Base-by-base conservation (phyloP, 257 asterid genomes). In the Fraxinus excelsior region DNA sequence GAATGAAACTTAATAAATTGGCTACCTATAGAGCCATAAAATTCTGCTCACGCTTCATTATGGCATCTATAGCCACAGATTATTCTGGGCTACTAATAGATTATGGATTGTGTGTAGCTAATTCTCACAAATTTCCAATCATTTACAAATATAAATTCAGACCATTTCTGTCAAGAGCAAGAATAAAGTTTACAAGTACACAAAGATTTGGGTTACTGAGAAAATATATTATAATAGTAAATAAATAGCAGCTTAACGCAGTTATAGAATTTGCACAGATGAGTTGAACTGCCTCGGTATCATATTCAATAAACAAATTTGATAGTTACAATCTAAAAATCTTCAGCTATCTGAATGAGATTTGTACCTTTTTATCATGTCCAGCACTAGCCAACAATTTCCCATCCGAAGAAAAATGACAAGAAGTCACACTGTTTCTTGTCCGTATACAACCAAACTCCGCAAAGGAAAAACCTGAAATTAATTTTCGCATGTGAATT, bases 331-430 rank as follows among this genome's bases (percentile, higher is more conserved):
- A 12, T 11, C 16, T 23, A 26, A 12, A 9, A 62, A 62, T 62
- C 2, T 23, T 62, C 68, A 26, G 19, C 34, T 25, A 25, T 56
- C 65, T 21, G 35, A 11, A 25, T 0, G 2, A 42, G 26, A 8
- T 26, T 34, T 65, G 1, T 84, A 95, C 99, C 98, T 90, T 93
- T 88, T 89, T 90, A 86, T 93, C 98, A 80, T 93, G 99, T 78
- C 99, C 99, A 58, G 94, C 99, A 88, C 94, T 95, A 73, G 98
- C 99, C 74, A 95, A 84, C 76, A 93, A 67, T 87, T 95, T 95
- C 81, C 99, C 99, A 86, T 95, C 99, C 7, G 97, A 93, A 72
- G 99, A 95, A 82, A 95, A 95, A 89, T 95, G 97, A 83, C 98
- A 93, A 84, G 97, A 90, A 23, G 97, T 89, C 82, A 95, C 97